phyloP scores from a whole-genome alignment of 2,329 filamentous ascomycete species.

The Aspergillus aculeatinus region DNA sequence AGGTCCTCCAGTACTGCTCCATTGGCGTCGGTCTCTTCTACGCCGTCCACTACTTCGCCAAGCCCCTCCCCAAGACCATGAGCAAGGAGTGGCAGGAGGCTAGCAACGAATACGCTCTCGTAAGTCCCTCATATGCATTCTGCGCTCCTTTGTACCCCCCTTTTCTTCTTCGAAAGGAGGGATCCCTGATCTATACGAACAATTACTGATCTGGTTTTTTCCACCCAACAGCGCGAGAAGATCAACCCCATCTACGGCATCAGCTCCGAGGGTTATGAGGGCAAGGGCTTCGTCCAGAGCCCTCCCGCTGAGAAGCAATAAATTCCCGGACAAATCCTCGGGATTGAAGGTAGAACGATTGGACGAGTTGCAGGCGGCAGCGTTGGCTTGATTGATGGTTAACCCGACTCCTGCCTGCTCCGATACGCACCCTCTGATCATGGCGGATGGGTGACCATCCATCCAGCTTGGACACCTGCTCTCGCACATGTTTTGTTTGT shows the following conservation, averaged over 20 bases:
- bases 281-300: conserved; percentile 75
- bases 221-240: conserved; percentile 66
- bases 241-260: conserved; percentile 85
- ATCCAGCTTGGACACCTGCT: conserved; percentile 16
- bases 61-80: conserved; percentile 79
- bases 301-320: conserved; percentile 42
- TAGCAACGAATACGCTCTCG: conserved; percentile 85
- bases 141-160: neutral
- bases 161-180: neutral
- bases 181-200: neutral
- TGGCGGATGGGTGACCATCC: conserved; percentile 18
- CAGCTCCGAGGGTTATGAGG: conserved; percentile 73
- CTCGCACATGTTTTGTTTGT: conserved; percentile 28
- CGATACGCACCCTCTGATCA: conserved; percentile 14
- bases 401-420: conserved; percentile 4
- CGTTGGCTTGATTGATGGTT: conserved; percentile 8
- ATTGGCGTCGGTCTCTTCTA: conserved; percentile 71
- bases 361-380: conserved; percentile 17
- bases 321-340: conserved; percentile 19
- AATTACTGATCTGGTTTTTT: conserved; percentile 19
- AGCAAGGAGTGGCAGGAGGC: conserved; percentile 96
- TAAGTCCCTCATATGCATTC: conserved; percentile 16
- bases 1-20: conserved; percentile 67
- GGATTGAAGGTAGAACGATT: conserved; percentile 27
- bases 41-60: conserved; percentile 68